Percentiles rank a stretch among this genome's conserved stretches.
phyloP scores from a whole-genome alignment of 1,284 basidiomycete genomes.

The Caloboletus inedulis region DNA sequence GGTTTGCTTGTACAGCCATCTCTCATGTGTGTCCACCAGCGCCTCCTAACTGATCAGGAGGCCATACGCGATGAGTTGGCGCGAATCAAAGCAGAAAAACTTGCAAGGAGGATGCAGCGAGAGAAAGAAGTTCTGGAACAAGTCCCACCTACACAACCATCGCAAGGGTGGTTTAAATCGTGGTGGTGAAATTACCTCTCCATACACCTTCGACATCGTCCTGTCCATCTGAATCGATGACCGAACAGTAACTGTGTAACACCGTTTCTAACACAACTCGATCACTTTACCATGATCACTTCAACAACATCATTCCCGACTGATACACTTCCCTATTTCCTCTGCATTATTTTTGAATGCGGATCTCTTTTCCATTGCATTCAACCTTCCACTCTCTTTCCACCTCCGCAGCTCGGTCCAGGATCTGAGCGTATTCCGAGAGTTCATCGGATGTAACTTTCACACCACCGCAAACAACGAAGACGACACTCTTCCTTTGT shows the following conservation, averaged over 20 bases:
- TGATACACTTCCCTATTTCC: background rate
- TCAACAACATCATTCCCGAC: background rate
- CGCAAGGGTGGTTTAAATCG: constrained; percentile 30
- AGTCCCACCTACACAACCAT: constrained; percentile 16
- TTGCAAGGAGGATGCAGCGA: constrained; percentile 43
- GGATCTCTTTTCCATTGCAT: constrained; percentile 38
- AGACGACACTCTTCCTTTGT: constrained; percentile 21
- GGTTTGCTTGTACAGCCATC: background rate
- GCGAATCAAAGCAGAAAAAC: constrained; percentile 62
- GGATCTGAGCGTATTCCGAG: constrained; percentile 41
- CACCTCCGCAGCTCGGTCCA: constrained; percentile 35
- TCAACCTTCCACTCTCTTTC: constrained; percentile 37
- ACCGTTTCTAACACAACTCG: background rate
- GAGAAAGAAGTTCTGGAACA: constrained; percentile 36
- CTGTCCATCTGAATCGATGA: background rate
- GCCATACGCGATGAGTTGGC: constrained; percentile 65
- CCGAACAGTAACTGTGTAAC: background rate
- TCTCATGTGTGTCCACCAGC: constrained; percentile 36
- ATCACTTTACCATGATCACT: too few relatives aligned
- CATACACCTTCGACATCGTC: background rate
- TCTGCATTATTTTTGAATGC: constrained; percentile 25
- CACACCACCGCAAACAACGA: constrained; percentile 36
- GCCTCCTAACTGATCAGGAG: constrained; percentile 61
- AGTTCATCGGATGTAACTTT: constrained; percentile 59
- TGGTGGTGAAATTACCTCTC: constrained; percentile 23